Evolutionary conservation across 192 early-diverging fungal species (phyloP).

Genomic region (Coemansia sp.): DNA sequence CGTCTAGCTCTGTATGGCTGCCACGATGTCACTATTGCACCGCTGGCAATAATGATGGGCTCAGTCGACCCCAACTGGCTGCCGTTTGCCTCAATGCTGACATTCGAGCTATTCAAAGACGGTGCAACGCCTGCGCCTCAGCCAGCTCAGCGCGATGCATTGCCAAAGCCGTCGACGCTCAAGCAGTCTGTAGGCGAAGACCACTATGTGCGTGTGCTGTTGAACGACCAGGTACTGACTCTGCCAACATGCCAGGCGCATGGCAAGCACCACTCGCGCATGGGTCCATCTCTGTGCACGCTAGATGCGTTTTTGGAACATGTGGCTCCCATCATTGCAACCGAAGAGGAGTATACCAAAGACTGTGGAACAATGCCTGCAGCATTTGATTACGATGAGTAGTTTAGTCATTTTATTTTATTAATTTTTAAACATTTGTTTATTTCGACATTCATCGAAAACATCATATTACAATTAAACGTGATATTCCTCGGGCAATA

Average conservation of each 20-base stretch:
- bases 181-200: not conserved
- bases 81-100: slow-evolving; percentile 42
- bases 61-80: slow-evolving; percentile 16
- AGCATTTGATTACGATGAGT: not conserved
- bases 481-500: slow-evolving; percentile 22
- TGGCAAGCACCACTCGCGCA: slow-evolving; percentile 35
- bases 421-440: too few species aligned
- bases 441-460: slow-evolving; percentile 13
- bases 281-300: slow-evolving; percentile 46
- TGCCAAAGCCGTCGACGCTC: not conserved
- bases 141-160: not conserved
- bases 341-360: slow-evolving; percentile 9
- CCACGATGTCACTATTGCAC: slow-evolving; percentile 35
- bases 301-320: slow-evolving; percentile 47
- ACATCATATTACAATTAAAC: slow-evolving; percentile 32
- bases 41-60: slow-evolving; percentile 31
- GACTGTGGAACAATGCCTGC: slow-evolving; percentile 27
- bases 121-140: slow-evolving; percentile 1
- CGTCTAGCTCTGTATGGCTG: slow-evolving; percentile 33
- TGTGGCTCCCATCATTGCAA: slow-evolving; percentile 17
- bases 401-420: not conserved
- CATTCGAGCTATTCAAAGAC: slow-evolving; percentile 44
- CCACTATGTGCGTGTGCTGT: slow-evolving; percentile 34
- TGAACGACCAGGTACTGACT: slow-evolving; percentile 31
- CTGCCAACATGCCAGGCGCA: slow-evolving; percentile 26